These are phyloP conservation scores for Candida dubliniensis DNA, from an alignment of 1,139 yeast genomes.

Conservation along the genomic window DNA sequence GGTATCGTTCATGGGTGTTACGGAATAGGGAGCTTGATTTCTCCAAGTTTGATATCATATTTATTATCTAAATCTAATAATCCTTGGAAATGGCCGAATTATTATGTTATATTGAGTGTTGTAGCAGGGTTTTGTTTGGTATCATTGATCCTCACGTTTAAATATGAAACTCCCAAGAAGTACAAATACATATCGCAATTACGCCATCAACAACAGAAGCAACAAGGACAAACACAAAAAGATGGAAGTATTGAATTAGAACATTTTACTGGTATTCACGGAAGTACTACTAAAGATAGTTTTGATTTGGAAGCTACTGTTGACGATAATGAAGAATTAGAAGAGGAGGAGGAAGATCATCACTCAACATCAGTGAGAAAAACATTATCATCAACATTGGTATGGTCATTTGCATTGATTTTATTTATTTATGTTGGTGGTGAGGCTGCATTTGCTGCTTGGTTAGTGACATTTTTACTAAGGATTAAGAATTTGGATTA, in stretches of 20 bases:
- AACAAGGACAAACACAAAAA: constrained; percentile 11
- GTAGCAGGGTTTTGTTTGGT: constrained; percentile 26
- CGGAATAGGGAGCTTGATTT: constrained; percentile 66
- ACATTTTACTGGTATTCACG: not conserved
- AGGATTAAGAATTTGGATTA: constrained; percentile 49
- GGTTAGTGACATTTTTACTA: constrained; percentile 61
- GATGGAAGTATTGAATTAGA: not conserved
- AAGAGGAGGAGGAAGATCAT: constrained; percentile 17
- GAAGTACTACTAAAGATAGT: constrained; percentile 12
- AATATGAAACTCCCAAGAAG: constrained; percentile 55
- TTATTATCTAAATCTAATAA: constrained; percentile 32
- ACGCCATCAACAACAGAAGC: constrained; percentile 10
- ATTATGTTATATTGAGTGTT: constrained; percentile 38
- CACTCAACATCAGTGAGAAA: constrained; percentile 25
- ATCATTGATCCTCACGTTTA: constrained; percentile 33
- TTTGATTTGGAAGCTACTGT: constrained; percentile 12
- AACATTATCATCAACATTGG: constrained; percentile 42
- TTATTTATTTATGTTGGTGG: constrained; percentile 66
- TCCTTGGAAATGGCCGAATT: constrained; percentile 51
- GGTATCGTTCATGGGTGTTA: constrained; percentile 69
- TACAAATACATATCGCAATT: constrained; percentile 37
- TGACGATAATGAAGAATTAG: constrained; percentile 13
- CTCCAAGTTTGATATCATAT: constrained; percentile 59
- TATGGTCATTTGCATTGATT: constrained; percentile 49
- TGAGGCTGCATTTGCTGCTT: constrained; percentile 68